Percentiles rank a stretch among this genome's conserved stretches.
These are phyloP conservation scores for Ustilaginoidea virens DNA, from an alignment of 2,329 filamentous ascomycete species.

Conservation along the genomic window DNA sequence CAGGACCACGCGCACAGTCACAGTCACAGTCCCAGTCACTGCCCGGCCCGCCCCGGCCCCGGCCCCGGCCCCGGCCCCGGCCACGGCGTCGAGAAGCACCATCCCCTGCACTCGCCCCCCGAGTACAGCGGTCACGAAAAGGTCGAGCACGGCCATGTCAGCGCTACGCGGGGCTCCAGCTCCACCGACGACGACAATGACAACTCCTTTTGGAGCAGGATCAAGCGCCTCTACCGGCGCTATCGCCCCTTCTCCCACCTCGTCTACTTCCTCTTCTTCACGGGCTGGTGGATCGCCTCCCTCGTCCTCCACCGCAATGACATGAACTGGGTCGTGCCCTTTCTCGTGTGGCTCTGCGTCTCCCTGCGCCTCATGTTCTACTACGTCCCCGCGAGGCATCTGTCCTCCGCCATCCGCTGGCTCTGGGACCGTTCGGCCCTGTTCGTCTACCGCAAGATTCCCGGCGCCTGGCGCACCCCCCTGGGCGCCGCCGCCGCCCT, in stretches of 20 bases:
- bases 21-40: slow-evolving; percentile 10
- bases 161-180: slow-evolving; percentile 12
- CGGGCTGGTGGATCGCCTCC: slow-evolving; percentile 62
- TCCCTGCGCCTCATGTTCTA: slow-evolving; percentile 59
- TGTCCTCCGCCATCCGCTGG: slow-evolving; percentile 50
- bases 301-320: slow-evolving; percentile 57
- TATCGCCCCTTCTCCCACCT: slow-evolving; percentile 31
- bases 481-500: slow-evolving; percentile 49
- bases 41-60: too few species aligned
- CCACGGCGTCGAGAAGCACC: slow-evolving; percentile 11
- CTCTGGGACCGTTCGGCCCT: slow-evolving; percentile 53
- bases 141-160: slow-evolving; percentile 16
- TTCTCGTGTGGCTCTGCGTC: slow-evolving; percentile 65
- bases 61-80: too few species aligned
- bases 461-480: slow-evolving; percentile 47
- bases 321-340: slow-evolving; percentile 70
- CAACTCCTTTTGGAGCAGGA: slow-evolving; percentile 7
- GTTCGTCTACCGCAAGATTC: slow-evolving; percentile 44
- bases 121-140: slow-evolving; percentile 27
- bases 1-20: slow-evolving; percentile 19
- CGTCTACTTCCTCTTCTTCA: slow-evolving; percentile 27
- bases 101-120: slow-evolving; percentile 12
- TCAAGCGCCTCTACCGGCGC: slow-evolving; percentile 25
- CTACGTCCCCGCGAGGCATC: slow-evolving; percentile 51
- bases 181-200: slow-evolving; percentile 7